Conservation (phyloP, 257 asterid genomes). For the Solanum clarkiae region DNA sequence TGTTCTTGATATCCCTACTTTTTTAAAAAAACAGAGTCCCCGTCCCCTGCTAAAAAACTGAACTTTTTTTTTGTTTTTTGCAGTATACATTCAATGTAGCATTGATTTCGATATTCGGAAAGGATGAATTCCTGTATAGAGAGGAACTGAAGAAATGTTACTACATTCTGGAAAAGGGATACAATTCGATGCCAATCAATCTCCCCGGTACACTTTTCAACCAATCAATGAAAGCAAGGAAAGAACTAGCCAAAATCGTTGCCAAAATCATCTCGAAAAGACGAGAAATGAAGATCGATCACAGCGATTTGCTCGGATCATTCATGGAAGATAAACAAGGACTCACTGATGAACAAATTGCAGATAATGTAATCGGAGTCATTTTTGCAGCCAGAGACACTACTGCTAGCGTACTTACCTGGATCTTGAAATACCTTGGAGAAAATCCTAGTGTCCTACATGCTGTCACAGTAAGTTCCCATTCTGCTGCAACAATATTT, state of each 20-base stretch:
- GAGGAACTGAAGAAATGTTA: conserved; percentile 28
- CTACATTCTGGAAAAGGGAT: conserved; percentile 29
- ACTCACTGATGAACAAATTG: conserved; percentile 28
- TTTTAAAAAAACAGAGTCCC: conserved; percentile 3
- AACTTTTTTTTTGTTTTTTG: not conserved
- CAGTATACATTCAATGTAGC: conserved; percentile 38
- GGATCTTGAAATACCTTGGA: conserved; percentile 29
- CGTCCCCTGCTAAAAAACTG: not conserved
- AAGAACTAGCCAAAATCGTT: conserved; percentile 18
- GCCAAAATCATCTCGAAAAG: conserved; percentile 18
- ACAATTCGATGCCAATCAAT: conserved; percentile 35
- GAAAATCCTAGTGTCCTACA: conserved; percentile 26
- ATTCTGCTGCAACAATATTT: not conserved
- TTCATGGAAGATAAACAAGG: conserved; percentile 26
- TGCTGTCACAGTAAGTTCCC: conserved; percentile 25
- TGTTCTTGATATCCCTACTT: not conserved
- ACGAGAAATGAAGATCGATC: conserved; percentile 7
- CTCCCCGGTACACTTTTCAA: conserved; percentile 30
- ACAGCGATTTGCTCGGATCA: conserved; percentile 23
- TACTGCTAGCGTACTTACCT: conserved; percentile 34
- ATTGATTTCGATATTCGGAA: conserved; percentile 27
- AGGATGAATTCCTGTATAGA: conserved; percentile 12
- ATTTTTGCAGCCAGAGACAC: conserved; percentile 35
- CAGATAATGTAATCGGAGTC: conserved; percentile 30
- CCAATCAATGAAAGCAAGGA: conserved; percentile 35